Conservation (phyloP, 2,329 filamentous ascomycete species). For the Colletotrichum navitas region DNA sequence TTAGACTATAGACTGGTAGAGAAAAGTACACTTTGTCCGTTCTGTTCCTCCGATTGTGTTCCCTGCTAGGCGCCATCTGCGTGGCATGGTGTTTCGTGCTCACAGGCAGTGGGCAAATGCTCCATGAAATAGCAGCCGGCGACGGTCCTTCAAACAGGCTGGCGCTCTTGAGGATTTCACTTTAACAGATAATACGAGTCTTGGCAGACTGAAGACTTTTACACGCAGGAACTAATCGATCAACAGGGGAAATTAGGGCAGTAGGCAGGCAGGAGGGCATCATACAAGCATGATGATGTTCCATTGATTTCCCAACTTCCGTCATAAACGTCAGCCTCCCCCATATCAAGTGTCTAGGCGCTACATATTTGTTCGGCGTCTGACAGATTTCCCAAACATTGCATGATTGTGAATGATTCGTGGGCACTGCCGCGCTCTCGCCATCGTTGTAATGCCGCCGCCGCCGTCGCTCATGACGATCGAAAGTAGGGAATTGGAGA, state of each 20-base stretch:
- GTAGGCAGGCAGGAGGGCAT: background rate
- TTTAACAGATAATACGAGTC: background rate
- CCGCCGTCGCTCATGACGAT: background rate
- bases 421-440: background rate
- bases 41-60: background rate
- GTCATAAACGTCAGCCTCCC: background rate
- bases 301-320: background rate
- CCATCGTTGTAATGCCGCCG: background rate
- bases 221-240: too few species aligned
- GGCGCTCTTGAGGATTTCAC: background rate
- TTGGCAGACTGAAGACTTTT: background rate
- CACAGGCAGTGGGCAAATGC: too few species aligned
- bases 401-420: background rate
- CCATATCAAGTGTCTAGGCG: background rate
- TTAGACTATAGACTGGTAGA: slow-evolving; percentile 7
- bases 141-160: background rate
- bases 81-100: background rate
- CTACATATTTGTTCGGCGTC: too few species aligned
- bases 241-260: too few species aligned
- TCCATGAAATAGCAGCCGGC: background rate
- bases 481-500: background rate
- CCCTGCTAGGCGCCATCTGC: background rate
- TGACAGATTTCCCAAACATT: too few species aligned
- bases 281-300: background rate
- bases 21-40: background rate